Evolutionary conservation across 352 stramenopile species (phyloP).

Genomic region (Pythium phragmiticola): DNA sequence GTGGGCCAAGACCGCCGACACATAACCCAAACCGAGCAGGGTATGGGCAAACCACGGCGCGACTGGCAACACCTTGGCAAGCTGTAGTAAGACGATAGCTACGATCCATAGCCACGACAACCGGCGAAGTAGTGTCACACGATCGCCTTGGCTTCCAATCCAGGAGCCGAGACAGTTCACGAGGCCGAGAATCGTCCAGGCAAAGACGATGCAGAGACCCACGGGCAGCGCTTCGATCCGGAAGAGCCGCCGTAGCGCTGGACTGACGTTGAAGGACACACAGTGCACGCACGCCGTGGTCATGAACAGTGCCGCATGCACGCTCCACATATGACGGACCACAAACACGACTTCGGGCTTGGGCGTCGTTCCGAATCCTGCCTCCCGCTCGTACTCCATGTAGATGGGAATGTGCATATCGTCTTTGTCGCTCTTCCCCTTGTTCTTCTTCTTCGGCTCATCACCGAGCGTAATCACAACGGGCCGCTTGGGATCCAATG

Average conservation of each 20-base stretch:
- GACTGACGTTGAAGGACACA: constrained; percentile 62
- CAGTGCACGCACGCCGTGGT: constrained; percentile 63
- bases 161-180: constrained; percentile 49
- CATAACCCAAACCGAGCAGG: constrained; percentile 38
- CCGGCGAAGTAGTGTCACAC: constrained; percentile 42
- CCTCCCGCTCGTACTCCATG: constrained; percentile 26
- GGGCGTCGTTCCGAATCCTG: constrained; percentile 5
- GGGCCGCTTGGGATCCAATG: background rate
- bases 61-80: constrained; percentile 34
- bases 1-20: constrained; percentile 42
- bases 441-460: constrained; percentile 9
- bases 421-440: background rate
- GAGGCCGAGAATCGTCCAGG: constrained; percentile 54
- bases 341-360: constrained; percentile 13
- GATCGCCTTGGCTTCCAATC: constrained; percentile 46
- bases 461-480: background rate
- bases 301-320: constrained; percentile 50
- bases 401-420: constrained; percentile 17
- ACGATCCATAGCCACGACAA: constrained; percentile 42
- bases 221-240: constrained; percentile 50
- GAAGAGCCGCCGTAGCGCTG: constrained; percentile 46
- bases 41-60: constrained; percentile 30
- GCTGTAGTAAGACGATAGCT: constrained; percentile 46
- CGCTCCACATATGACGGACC: constrained; percentile 11
- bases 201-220: constrained; percentile 51